These are phyloP conservation scores for Fraxinus quadrangulata DNA, from an alignment of 257 asterid genomes.

Conservation along the genomic window DNA sequence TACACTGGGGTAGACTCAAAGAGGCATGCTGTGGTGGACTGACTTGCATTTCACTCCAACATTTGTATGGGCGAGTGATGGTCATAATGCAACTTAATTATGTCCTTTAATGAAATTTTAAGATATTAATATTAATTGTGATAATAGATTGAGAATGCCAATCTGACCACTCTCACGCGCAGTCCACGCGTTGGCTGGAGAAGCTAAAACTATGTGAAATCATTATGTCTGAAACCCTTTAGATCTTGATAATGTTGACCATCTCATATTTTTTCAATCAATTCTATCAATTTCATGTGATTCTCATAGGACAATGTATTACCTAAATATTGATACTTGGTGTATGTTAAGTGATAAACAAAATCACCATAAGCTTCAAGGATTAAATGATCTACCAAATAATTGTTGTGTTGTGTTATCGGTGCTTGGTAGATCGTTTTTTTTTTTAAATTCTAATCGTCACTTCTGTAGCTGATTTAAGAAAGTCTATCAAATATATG, in stretches of 20 bases:
- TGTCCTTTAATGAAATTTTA: slow-evolving; percentile 1
- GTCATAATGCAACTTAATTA: slow-evolving; percentile 33
- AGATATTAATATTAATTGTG: not conserved
- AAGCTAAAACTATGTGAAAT: slow-evolving; percentile 25
- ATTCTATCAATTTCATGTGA: no score
- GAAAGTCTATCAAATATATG: not conserved
- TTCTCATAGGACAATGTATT: no score
- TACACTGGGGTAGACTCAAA: not conserved
- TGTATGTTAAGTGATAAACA: no score
- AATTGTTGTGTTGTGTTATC: no score
- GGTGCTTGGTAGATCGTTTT: no score
- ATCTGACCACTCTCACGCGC: slow-evolving; percentile 33
- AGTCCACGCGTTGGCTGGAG: slow-evolving; percentile 21
- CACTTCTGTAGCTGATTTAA: not conserved
- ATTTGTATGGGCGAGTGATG: not conserved
- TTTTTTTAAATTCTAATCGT: not conserved
- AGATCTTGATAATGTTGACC: no score
- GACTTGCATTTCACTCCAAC: slow-evolving; percentile 48
- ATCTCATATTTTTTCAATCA: no score
- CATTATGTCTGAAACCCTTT: slow-evolving; percentile 32
- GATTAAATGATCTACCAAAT: no score
- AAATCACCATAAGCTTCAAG: no score
- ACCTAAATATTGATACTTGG: no score
- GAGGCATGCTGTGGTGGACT: not conserved
- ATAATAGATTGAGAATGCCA: slow-evolving; percentile 21